These are phyloP conservation scores for Plasmodium yoelii DNA, from an alignment of 169 alveolate species.

Conservation along the genomic window DNA sequence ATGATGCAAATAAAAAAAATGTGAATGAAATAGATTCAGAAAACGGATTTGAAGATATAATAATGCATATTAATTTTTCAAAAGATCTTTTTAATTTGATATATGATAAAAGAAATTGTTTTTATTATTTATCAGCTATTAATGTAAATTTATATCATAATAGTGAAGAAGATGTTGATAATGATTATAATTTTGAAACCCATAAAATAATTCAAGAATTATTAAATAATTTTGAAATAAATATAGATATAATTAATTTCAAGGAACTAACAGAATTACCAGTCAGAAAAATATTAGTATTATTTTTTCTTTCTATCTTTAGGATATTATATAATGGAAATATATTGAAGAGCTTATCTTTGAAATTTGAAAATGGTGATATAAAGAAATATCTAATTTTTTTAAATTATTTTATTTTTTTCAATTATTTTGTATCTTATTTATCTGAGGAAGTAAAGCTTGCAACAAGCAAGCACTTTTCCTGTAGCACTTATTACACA, in stretches of 20 bases:
- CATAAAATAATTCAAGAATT: slow-evolving; percentile 33
- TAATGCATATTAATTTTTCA: slow-evolving; percentile 5
- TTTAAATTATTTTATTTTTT: slow-evolving; percentile 40
- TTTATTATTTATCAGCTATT: slow-evolving; percentile 14
- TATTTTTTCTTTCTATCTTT: slow-evolving; percentile 25
- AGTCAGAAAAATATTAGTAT: slow-evolving; percentile 19
- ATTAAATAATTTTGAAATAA: slow-evolving; percentile 17
- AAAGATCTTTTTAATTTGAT: slow-evolving; percentile 10
- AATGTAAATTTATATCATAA: slow-evolving; percentile 14
- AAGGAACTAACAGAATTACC: slow-evolving; percentile 19
- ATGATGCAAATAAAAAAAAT: not conserved
- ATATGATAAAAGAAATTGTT: slow-evolving; percentile 10
- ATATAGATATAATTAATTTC: slow-evolving; percentile 28
- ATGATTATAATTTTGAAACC: slow-evolving; percentile 16
- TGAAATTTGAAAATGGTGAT: not conserved
- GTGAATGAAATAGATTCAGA: not conserved
- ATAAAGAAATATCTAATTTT: slow-evolving; percentile 7
- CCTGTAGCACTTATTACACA: slow-evolving; percentile 23
- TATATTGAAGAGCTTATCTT: slow-evolving; percentile 11
- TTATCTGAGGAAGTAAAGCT: not conserved
- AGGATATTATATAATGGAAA: slow-evolving; percentile 37
- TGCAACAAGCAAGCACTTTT: slow-evolving; percentile 6
- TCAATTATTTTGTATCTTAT: slow-evolving; percentile 29
- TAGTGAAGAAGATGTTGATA: not conserved
- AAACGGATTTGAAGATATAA: slow-evolving; percentile 11